These are phyloP conservation scores for Prunus davidiana DNA, from an alignment of 306 rosid species.

Conservation along the genomic window DNA sequence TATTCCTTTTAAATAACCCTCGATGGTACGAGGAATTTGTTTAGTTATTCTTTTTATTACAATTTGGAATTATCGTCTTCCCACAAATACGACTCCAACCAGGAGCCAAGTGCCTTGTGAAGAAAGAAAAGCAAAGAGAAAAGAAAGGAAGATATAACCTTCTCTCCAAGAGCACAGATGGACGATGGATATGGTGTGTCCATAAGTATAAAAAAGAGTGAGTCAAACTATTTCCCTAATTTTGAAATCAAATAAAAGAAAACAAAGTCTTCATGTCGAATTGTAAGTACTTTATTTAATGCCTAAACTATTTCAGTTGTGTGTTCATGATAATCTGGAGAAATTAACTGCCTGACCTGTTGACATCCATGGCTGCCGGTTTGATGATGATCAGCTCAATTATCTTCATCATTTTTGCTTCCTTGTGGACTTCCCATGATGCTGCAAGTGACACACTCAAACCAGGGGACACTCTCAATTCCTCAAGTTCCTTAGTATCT, in stretches of 20 bases:
- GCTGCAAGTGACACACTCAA: not conserved
- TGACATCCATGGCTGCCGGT: not conserved
- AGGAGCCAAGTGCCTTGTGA: not conserved
- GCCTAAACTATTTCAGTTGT: not conserved
- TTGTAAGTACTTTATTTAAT: not conserved
- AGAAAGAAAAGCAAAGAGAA: not conserved
- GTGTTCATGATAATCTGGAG: not conserved
- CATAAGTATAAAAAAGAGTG: not conserved
- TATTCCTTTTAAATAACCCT: too few species aligned
- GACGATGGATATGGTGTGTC: not conserved
- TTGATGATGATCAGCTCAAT: not conserved
- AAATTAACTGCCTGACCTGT: not conserved
- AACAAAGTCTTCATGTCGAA: not conserved
- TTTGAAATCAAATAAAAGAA: not conserved
- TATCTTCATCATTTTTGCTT: not conserved
- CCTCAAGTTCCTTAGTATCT: not conserved
- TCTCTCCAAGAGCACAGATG: too few species aligned
- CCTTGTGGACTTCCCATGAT: not conserved
- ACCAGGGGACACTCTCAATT: slow-evolving; percentile 5
- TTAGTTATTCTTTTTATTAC: not conserved
- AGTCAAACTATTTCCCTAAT: not conserved
- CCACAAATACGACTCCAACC: not conserved
- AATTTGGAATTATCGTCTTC: not conserved
- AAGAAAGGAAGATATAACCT: not conserved
- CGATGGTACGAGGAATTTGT: not conserved